Evolutionary conservation across 2,329 filamentous ascomycete genomes (phyloP).

Genomic region (Fonsecaea monophora): DNA sequence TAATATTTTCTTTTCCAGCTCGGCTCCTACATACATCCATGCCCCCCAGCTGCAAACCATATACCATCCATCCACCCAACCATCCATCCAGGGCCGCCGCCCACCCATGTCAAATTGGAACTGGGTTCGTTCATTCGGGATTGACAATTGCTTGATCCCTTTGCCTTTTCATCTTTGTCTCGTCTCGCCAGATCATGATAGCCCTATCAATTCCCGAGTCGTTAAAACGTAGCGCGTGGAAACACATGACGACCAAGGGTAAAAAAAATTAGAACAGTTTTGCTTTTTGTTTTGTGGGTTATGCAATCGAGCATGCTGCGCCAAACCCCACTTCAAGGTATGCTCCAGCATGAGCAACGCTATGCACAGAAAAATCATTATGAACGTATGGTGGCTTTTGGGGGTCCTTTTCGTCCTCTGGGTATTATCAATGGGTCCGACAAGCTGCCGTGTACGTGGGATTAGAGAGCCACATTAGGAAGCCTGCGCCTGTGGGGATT

Average conservation of each 20-base stretch:
- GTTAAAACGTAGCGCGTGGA: not conserved
- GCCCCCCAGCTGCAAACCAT: not conserved
- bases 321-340: not conserved
- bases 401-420: not conserved
- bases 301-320: slow-evolving; percentile 10
- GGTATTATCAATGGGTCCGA: slow-evolving; percentile 20
- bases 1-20: no score
- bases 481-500: not conserved
- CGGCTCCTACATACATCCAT: not conserved
- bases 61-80: not conserved
- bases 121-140: not conserved
- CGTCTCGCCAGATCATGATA: not conserved
- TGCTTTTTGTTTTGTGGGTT: slow-evolving; percentile 9
- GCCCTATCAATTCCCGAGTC: not conserved
- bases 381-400: slow-evolving; percentile 12
- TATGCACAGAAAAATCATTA: slow-evolving; percentile 7
- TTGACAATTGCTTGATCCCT: not conserved
- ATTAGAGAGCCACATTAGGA: not conserved
- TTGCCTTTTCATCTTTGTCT: not conserved
- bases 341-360: not conserved
- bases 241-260: not conserved
- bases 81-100: not conserved
- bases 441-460: slow-evolving; percentile 21
- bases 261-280: not conserved
- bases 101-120: not conserved